phyloP scores from a whole-genome alignment of 495 filamentous ascomycete species.

The Hypoxylon fuscum region DNA sequence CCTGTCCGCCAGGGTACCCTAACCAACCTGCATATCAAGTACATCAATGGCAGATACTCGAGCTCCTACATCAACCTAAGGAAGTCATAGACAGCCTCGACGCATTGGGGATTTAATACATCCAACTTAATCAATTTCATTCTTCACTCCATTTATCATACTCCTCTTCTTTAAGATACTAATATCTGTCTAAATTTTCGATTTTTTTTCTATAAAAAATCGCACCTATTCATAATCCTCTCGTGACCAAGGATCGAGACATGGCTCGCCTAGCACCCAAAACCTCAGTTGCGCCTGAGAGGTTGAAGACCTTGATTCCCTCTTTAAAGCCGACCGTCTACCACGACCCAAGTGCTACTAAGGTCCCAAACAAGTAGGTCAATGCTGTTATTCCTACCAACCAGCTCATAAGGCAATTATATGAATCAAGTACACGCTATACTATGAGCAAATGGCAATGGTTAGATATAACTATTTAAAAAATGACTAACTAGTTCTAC shows the following conservation, averaged over 20 bases:
- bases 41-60: no score
- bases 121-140: no score
- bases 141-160: no score
- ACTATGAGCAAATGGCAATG: background rate
- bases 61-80: no score
- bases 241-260: slow-evolving; percentile 4
- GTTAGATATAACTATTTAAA: background rate
- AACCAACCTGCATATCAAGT: no score
- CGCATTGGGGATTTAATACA: no score
- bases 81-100: no score
- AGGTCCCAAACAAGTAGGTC: slow-evolving; percentile 41
- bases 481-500: slow-evolving; percentile 3
- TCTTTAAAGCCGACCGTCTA: slow-evolving; percentile 44
- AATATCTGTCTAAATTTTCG: background rate
- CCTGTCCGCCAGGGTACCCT: no score
- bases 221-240: background rate
- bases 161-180: no score
- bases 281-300: slow-evolving; percentile 45
- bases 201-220: background rate
- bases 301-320: slow-evolving; percentile 41
- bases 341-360: slow-evolving; percentile 39
- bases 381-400: no score
- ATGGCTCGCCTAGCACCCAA: slow-evolving; percentile 40
- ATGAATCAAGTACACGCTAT: background rate
- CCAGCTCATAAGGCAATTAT: no score